Conservation (phyloP, 108 stramenopile species). For the Skeletonema menzelii region DNA sequence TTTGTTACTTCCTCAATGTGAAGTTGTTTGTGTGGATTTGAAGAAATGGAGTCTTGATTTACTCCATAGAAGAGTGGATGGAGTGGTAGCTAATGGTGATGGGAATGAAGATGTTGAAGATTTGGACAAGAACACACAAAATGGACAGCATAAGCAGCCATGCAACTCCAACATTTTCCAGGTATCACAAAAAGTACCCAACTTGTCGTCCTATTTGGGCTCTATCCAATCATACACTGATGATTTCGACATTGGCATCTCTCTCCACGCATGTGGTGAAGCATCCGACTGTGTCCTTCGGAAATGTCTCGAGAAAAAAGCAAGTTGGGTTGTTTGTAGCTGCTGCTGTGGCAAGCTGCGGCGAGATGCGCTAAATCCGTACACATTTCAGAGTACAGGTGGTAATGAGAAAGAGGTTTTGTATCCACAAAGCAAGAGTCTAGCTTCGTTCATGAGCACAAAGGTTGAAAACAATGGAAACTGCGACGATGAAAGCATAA, state of each 20-base stretch:
- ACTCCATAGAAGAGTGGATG: constrained; percentile 53
- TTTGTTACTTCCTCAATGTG: constrained; percentile 57
- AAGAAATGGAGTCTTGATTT: constrained; percentile 57
- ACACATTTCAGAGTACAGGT: constrained; percentile 70
- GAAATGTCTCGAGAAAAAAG: constrained; percentile 34
- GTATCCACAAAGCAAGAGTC: constrained; percentile 68
- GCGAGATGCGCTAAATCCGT: constrained; percentile 49
- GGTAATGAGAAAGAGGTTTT: constrained; percentile 50
- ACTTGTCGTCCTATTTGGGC: constrained; percentile 61
- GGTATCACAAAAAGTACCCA: constrained; percentile 38
- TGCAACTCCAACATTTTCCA: constrained; percentile 4
- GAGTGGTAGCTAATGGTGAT: neutral
- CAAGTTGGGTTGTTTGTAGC: constrained; percentile 59
- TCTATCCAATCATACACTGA: constrained; percentile 53
- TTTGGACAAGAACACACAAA: neutral
- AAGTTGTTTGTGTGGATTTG: constrained; percentile 71
- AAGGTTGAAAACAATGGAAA: neutral
- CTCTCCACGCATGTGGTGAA: constrained; percentile 78
- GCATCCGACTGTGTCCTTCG: constrained; percentile 74
- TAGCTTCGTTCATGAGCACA: constrained; percentile 19
- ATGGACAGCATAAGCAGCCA: neutral
- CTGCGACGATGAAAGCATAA: neutral
- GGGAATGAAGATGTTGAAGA: neutral
- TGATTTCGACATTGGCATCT: constrained; percentile 63
- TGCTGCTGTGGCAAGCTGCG: constrained; percentile 79